Evolutionary conservation across 805 yeast genomes (phyloP).

Genomic region (Blastobotrys chiropterorum): DNA sequence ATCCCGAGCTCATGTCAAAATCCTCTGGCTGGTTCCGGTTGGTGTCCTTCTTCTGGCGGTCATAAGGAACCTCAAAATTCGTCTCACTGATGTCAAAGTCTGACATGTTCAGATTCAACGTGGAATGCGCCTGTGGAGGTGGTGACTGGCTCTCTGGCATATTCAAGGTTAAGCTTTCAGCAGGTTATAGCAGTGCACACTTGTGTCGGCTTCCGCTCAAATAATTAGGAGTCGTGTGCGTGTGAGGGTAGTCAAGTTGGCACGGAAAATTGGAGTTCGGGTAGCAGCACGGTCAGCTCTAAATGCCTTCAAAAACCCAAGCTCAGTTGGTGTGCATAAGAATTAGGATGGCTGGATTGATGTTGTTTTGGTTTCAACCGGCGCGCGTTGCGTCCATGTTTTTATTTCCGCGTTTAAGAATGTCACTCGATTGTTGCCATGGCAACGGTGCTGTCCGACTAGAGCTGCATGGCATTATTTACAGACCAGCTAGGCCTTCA

Average conservation of each 20-base stretch:
- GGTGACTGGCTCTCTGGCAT: background rate
- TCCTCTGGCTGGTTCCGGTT: background rate
- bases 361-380: background rate
- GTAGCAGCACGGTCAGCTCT: background rate
- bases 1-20: constrained; percentile 1
- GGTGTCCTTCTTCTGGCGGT: background rate
- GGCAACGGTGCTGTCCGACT: background rate
- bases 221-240: background rate
- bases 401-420: background rate
- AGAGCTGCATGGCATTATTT: too few species aligned
- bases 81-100: constrained; percentile 7
- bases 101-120: background rate
- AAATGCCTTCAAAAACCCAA: background rate
- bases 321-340: background rate
- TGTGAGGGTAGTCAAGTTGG: background rate
- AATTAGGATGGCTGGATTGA: background rate
- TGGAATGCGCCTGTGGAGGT: constrained; percentile 1
- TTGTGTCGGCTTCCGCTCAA: too few species aligned
- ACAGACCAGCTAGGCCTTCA: too few species aligned
- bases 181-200: background rate
- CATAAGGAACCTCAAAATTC: constrained; percentile 3
- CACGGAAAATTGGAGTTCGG: too few species aligned
- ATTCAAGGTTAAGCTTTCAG: background rate
- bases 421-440: background rate
- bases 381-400: background rate